phyloP scores from a whole-genome alignment of 768 basidiomycete species.

The Pulveroboletus sp. region DNA sequence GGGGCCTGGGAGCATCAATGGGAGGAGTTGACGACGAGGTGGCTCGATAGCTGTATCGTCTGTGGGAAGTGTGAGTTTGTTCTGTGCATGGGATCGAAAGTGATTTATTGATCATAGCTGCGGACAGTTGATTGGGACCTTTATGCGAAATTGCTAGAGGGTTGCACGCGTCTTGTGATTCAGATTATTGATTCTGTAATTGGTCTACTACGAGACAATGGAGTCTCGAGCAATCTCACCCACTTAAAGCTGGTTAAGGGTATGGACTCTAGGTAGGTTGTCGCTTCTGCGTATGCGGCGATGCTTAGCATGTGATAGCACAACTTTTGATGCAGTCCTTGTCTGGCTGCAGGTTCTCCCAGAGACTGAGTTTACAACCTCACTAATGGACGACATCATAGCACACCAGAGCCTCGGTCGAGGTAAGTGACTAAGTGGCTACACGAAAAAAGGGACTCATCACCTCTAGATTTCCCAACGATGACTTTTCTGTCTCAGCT shows the following conservation, averaged over 20 bases:
- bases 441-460: neutral
- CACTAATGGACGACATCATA: slow-evolving; percentile 21
- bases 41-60: slow-evolving; percentile 22
- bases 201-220: slow-evolving; percentile 27
- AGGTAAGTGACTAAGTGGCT: slow-evolving; percentile 10
- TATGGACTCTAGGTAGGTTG: slow-evolving; percentile 39
- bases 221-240: slow-evolving; percentile 28
- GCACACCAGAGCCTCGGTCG: slow-evolving; percentile 26
- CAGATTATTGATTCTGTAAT: slow-evolving; percentile 28
- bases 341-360: slow-evolving; percentile 25
- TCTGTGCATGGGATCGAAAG: neutral
- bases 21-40: slow-evolving; percentile 17
- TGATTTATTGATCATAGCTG: slow-evolving; percentile 1
- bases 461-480: slow-evolving; percentile 30
- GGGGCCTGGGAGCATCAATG: slow-evolving; percentile 20
- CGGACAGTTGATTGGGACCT: slow-evolving; percentile 53
- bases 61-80: slow-evolving; percentile 45
- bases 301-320: slow-evolving; percentile 12
- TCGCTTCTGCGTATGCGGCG: neutral
- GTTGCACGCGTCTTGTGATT: slow-evolving; percentile 39
- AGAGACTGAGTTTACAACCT: slow-evolving; percentile 6
- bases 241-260: slow-evolving; percentile 31
- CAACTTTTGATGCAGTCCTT: slow-evolving; percentile 23
- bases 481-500: slow-evolving; percentile 47
- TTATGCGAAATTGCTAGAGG: slow-evolving; percentile 43